phyloP scores from a whole-genome alignment of 179 eudicot species.

The Kewa caespitosa region DNA sequence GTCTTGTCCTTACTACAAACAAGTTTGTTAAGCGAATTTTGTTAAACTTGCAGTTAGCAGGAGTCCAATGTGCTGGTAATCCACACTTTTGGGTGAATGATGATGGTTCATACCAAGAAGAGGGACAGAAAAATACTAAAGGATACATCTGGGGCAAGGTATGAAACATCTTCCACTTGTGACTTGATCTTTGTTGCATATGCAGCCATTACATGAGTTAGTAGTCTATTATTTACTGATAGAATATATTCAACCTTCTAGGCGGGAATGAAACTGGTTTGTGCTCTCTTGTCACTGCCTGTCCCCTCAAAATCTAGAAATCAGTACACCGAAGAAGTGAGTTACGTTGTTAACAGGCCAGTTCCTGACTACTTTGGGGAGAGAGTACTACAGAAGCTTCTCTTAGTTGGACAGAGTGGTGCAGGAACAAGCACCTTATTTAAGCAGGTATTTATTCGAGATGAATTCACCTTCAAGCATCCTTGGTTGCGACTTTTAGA shows the following conservation, averaged over 20 bases:
- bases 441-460: slow-evolving; percentile 67
- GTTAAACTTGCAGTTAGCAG: slow-evolving; percentile 69
- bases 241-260: slow-evolving; percentile 17
- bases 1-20: slow-evolving; percentile 7
- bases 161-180: slow-evolving; percentile 13
- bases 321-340: slow-evolving; percentile 54
- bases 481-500: neutral
- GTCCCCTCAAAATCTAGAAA: slow-evolving; percentile 70
- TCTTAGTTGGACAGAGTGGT: slow-evolving; percentile 73
- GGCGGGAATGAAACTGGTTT: slow-evolving; percentile 93
- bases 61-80: slow-evolving; percentile 98
- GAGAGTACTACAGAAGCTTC: slow-evolving; percentile 68
- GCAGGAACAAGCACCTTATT: slow-evolving; percentile 94
- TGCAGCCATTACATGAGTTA: neutral
- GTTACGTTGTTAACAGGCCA: slow-evolving; percentile 39
- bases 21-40: slow-evolving; percentile 4
- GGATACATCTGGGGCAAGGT: slow-evolving; percentile 99
- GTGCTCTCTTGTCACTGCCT: slow-evolving; percentile 90
- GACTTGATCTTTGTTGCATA: slow-evolving; percentile 1
- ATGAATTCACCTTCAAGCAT: slow-evolving; percentile 7
- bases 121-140: slow-evolving; percentile 95
- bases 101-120: slow-evolving; percentile 99
- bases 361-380: slow-evolving; percentile 67
- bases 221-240: neutral
- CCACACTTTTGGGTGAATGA: slow-evolving; percentile 99